Evolutionary conservation across 129 eudicot species (phyloP).

Genomic region (Ambrosia artemisiifolia): DNA sequence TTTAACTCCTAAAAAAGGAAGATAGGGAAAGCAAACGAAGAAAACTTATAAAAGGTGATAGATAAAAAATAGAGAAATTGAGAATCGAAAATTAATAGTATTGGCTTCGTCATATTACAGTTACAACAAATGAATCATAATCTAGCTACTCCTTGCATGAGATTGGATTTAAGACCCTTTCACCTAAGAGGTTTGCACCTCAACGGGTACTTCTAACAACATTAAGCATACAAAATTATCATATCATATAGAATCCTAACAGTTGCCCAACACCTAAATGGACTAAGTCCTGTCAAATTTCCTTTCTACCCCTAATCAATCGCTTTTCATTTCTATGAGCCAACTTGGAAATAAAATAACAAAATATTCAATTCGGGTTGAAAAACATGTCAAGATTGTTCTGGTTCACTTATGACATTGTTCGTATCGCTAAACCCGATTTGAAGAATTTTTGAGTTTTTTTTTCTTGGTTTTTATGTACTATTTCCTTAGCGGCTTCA

Average conservation of each 20-base stretch:
- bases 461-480: slow-evolving; percentile 17
- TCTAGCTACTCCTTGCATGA: no score
- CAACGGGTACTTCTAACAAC: slow-evolving; percentile 23
- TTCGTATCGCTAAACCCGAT: no score
- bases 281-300: slow-evolving; percentile 16
- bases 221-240: slow-evolving; percentile 34
- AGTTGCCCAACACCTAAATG: slow-evolving; percentile 49
- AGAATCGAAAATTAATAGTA: slow-evolving; percentile 12
- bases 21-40: not conserved
- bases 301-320: slow-evolving; percentile 32
- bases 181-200: not conserved
- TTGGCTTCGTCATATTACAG: slow-evolving; percentile 24
- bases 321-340: slow-evolving; percentile 4
- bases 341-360: not conserved
- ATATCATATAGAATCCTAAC: slow-evolving; percentile 56
- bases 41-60: slow-evolving; percentile 18
- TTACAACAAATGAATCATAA: not conserved
- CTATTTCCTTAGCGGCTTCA: not conserved
- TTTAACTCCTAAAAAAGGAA: not conserved
- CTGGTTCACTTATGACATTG: not conserved
- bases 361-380: not conserved
- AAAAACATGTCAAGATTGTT: not conserved
- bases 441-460: not conserved
- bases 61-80: not conserved
- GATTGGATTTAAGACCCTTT: no score